Evolutionary conservation across 768 basidiomycete genomes (phyloP), one percentile per base, ranked within the genome.

Genomic region (Cyathus striatus): DNA sequence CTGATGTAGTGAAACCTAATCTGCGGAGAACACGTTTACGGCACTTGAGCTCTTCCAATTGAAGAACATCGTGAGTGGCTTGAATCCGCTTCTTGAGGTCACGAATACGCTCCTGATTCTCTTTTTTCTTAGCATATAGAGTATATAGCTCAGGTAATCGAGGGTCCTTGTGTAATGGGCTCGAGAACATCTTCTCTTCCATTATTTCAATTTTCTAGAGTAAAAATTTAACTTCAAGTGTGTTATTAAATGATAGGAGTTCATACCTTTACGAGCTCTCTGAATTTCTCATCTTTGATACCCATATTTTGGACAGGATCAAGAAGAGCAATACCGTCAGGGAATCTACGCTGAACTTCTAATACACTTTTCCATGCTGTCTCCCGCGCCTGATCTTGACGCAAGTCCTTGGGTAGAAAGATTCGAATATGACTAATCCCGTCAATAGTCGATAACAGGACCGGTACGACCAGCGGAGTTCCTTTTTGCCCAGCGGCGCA

Each of bases 231-330:
- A 27, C n/a, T n/a, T n/a, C n/a, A n/a, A n/a, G n/a, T n/a, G n/a
- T n/a, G n/a, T 27, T 36, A 36, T 36, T 9, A 17, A 22, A 36
- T 10, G 7, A 30, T 6, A 30, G 24, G 13, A n/a, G n/a, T 24
- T n/a, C 34, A 20, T 44, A 92, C 94, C 65, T 89, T 78, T 42
- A 97, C 76, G 1, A 98, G 75, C 38, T 82, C 79, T 55, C 79
- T 79, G 68, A 99, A 99, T 52, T 88, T 91, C 25, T 90, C 88
- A 52, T 98, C 96, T 45, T 86, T 90, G 60, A 99, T 96, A 7
- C 82, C 84, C 92, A 98, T 93, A 58, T 97, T 91, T 55, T 89
- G 75, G 22, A 98, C 70, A 0, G 96, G 96, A 58, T 98, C 96
- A 9, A 99, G 72, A 6, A 94, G 65, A 0, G 87, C 68, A 43